phyloP scores from a whole-genome alignment of 2,329 filamentous ascomycete genomes.

The Hypoxylon sp. region DNA sequence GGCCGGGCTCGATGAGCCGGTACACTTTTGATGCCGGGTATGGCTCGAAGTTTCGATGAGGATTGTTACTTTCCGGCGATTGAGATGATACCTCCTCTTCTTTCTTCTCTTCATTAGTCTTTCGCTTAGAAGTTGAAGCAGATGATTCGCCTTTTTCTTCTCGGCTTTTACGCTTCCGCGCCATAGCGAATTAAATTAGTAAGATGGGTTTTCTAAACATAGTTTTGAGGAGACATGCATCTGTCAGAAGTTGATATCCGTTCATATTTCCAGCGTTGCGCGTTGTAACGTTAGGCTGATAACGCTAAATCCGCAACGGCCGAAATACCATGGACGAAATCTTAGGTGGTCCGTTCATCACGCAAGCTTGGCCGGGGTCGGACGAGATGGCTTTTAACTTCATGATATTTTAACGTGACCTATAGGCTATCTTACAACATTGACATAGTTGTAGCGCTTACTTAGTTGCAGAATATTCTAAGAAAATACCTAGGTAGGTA shows the following conservation, averaged over 20 bases:
- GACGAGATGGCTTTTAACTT: conserved; percentile 5
- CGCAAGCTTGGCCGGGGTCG: conserved; percentile 23
- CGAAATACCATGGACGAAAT: too few relatives aligned
- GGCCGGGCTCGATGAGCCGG: conserved; percentile 56
- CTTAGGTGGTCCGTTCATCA: conserved; percentile 20
- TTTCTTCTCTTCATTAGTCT: conserved; percentile 7
- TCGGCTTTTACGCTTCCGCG: conserved; percentile 36
- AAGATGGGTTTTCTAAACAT: background rate
- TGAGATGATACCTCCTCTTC: conserved; percentile 20
- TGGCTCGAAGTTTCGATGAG: conserved; percentile 32
- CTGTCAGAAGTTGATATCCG: background rate
- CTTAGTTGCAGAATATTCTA: conserved; percentile 1
- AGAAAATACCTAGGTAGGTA: background rate
- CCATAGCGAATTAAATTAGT: conserved; percentile 28
- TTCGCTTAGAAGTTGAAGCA: conserved; percentile 20
- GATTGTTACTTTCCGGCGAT: conserved; percentile 12
- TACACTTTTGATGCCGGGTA: conserved; percentile 53
- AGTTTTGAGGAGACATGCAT: conserved; percentile 9
- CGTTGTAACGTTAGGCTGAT: conserved; percentile 1
- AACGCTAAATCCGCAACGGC: conserved; percentile 12
- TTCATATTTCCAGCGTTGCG: background rate
- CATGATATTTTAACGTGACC: background rate
- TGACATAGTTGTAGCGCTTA: background rate
- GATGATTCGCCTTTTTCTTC: conserved; percentile 30
- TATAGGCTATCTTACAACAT: conserved; percentile 4